phyloP scores from a whole-genome alignment of 352 stramenopile species.

The Pythium rishiriense region DNA sequence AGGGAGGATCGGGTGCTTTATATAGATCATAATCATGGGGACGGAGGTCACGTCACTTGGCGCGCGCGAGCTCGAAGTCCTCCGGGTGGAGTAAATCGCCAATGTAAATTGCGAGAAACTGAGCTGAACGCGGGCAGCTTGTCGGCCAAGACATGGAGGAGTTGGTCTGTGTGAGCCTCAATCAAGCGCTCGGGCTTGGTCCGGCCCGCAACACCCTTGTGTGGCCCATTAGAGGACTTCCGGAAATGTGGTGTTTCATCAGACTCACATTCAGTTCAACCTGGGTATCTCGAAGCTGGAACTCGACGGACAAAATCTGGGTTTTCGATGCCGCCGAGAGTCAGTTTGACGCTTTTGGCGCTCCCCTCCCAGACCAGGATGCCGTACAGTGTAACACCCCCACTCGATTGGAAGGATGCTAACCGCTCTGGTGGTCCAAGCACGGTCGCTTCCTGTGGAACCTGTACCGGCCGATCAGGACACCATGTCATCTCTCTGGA shows the following conservation, averaged over 20 bases:
- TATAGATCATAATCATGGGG: constrained; percentile 4
- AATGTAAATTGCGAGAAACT: constrained; percentile 28
- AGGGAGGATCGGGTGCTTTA: constrained; percentile 13
- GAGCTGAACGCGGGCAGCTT: constrained; percentile 44
- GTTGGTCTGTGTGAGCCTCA: constrained; percentile 19
- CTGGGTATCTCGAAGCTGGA: too few species aligned
- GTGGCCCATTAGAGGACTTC: constrained; percentile 36
- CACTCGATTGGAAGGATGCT: too few species aligned
- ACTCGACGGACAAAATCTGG: too few species aligned
- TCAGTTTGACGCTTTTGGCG: too few species aligned
- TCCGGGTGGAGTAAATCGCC: constrained; percentile 21
- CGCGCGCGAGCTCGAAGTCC: constrained; percentile 8
- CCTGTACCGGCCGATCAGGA: too few species aligned
- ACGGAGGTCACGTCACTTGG: constrained; percentile 15
- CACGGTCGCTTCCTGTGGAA: too few species aligned
- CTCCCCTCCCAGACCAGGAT: too few species aligned
- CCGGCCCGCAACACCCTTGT: constrained; percentile 28
- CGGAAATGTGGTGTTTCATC: not conserved
- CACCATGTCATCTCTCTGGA: too few species aligned
- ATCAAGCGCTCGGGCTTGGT: constrained; percentile 76
- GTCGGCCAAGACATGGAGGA: constrained; percentile 11
- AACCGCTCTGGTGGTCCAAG: too few species aligned
- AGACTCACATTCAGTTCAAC: too few species aligned
- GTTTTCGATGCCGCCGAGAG: too few species aligned
- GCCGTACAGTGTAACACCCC: too few species aligned